phyloP scores from a whole-genome alignment of 2,329 filamentous ascomycete species.

The Lasiodiplodia citricola region DNA sequence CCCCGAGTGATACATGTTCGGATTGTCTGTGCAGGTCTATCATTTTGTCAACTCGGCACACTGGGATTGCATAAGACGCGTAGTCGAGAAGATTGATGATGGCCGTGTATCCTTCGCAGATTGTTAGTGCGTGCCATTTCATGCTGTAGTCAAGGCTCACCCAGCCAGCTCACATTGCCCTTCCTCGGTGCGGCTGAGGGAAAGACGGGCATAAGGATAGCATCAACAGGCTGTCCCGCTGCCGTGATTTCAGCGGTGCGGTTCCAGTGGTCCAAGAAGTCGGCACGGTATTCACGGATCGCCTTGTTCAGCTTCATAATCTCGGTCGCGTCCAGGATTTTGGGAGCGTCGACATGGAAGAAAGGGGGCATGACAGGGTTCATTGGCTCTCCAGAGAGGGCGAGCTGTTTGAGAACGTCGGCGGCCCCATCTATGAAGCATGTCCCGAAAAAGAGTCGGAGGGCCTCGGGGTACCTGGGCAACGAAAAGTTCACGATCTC shows the following conservation, averaged over 20 bases:
- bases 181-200: conserved; percentile 48
- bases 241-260: conserved; percentile 34
- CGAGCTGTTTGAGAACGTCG: conserved; percentile 1
- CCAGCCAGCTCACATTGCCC: conserved; percentile 47
- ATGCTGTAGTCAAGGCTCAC: background rate
- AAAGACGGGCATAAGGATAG: conserved; percentile 43
- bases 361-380: conserved; percentile 25
- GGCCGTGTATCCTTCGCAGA: conserved; percentile 51
- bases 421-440: background rate
- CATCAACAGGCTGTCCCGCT: conserved; percentile 44
- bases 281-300: conserved; percentile 16
- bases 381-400: conserved; percentile 39
- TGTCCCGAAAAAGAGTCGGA: background rate
- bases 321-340: conserved; percentile 32
- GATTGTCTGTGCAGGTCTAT: conserved; percentile 16
- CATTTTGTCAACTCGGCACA: conserved; percentile 56
- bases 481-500: conserved; percentile 25
- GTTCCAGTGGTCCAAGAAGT: conserved; percentile 48
- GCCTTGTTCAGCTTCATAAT: conserved; percentile 41
- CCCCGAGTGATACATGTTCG: conserved; percentile 27
- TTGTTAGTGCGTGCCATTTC: conserved; percentile 39
- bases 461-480: background rate
- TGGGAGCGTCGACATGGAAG: background rate
- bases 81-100: conserved; percentile 64
- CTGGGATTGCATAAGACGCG: conserved; percentile 49